A percentile compares a stretch with the other conserved stretches of the same genome.
phyloP scores from a whole-genome alignment of 345 rosid genomes.

The Turritis glabra region DNA sequence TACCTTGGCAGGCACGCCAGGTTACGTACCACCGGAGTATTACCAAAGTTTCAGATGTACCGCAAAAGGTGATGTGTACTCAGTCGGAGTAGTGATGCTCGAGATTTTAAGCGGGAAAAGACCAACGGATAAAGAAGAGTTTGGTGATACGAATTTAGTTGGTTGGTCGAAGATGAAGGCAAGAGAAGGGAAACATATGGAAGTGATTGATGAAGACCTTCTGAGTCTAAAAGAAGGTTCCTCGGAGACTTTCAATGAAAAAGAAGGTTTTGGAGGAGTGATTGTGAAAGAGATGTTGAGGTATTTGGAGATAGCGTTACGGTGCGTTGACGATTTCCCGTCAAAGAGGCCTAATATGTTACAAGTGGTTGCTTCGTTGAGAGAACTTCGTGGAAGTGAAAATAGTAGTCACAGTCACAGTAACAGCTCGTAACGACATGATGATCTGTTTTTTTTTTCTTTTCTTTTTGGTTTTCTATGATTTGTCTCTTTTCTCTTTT shows the following conservation, averaged over 20 bases:
- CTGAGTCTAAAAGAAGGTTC: constrained; percentile 49
- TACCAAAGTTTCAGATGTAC: constrained; percentile 98
- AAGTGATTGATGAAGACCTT: constrained; percentile 84
- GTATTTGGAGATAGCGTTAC: constrained; percentile 78
- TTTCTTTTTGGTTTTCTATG: too few species aligned
- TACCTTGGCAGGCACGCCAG: constrained; percentile 96
- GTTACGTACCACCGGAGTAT: constrained; percentile 93
- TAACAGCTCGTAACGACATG: constrained; percentile 48
- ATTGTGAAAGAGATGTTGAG: constrained; percentile 80
- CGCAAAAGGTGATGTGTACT: constrained; percentile 91
- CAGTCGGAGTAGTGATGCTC: constrained; percentile 81
- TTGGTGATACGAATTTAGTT: constrained; percentile 95
- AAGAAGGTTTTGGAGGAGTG: constrained; percentile 54
- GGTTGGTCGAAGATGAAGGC: constrained; percentile 96
- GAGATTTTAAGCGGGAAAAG: constrained; percentile 91
- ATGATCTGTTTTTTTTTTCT: not conserved
- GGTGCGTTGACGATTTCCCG: constrained; percentile 86
- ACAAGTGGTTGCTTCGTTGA: constrained; percentile 81
- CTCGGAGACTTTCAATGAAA: constrained; percentile 45
- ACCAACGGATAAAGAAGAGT: constrained; percentile 94
- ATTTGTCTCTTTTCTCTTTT: not conserved
- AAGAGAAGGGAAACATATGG: constrained; percentile 84
- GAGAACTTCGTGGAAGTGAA: constrained; percentile 72
- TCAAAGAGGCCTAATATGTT: constrained; percentile 88
- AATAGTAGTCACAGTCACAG: constrained; percentile 51